Percentiles rank a stretch among this genome's conserved stretches.
phyloP scores from a whole-genome alignment of 148 eudicot genomes.

The Persicaria tinctoria region DNA sequence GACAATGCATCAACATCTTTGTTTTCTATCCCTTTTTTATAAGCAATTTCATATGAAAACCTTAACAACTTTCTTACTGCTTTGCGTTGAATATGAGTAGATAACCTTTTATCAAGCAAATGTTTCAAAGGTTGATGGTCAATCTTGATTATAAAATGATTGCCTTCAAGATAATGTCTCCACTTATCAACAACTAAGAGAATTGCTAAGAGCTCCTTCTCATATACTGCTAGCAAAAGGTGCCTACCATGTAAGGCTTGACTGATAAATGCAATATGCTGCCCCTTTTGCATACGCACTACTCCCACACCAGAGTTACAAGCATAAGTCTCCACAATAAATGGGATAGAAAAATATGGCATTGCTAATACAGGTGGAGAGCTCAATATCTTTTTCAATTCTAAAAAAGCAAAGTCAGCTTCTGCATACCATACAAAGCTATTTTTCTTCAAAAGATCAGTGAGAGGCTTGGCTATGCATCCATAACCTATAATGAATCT shows the following conservation, averaged over 20 bases:
- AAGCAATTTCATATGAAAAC: not conserved
- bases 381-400: not conserved
- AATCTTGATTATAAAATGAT: not conserved
- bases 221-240: too few species aligned
- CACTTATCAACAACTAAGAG: not conserved
- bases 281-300: too few species aligned
- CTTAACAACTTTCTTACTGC: too few species aligned
- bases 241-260: too few species aligned
- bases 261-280: too few species aligned
- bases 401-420: not conserved
- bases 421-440: not conserved
- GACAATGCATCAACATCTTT: not conserved
- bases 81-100: too few species aligned
- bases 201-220: too few species aligned
- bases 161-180: not conserved
- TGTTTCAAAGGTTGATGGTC: not conserved
- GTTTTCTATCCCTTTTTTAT: not conserved
- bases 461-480: not conserved
- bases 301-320: not conserved
- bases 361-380: not conserved
- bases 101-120: not conserved
- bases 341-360: not conserved
- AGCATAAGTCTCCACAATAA: not conserved
- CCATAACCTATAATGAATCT: conserved; percentile 14
- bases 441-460: not conserved